phyloP scores from a whole-genome alignment of 2,329 filamentous ascomycete species.

The Aspergillus melleus region DNA sequence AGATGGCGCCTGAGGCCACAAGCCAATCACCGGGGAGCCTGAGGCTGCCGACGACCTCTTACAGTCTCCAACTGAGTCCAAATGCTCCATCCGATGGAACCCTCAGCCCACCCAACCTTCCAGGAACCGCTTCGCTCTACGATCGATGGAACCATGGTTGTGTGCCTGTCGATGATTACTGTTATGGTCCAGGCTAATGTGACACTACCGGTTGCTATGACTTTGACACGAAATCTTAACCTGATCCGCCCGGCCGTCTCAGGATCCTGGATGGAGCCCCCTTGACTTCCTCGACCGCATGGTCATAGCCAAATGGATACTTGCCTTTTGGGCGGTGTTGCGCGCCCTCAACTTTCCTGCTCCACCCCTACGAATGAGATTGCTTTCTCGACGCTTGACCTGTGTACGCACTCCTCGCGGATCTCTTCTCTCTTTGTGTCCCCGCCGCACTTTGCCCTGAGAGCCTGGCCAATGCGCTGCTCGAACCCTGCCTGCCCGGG shows the following conservation, averaged over 20 bases:
- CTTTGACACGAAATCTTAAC: constrained; percentile 11
- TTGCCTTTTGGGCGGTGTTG: neutral
- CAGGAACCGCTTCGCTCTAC: neutral
- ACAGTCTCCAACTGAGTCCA: neutral
- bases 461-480: constrained; percentile 1
- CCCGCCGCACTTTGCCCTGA: constrained; percentile 1
- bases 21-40: too few relatives aligned
- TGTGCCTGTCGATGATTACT: constrained; percentile 20
- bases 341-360: constrained; percentile 6
- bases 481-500: neutral
- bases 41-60: neutral
- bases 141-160: constrained; percentile 15
- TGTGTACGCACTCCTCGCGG: constrained; percentile 2
- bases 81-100: neutral
- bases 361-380: constrained; percentile 1
- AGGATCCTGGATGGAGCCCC: neutral
- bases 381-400: neutral
- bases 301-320: neutral
- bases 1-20: too few relatives aligned
- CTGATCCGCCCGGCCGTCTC: neutral
- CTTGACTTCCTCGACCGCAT: neutral
- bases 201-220: constrained; percentile 4
- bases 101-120: neutral
- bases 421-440: constrained; percentile 5
- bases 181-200: constrained; percentile 6